Percentiles rank a stretch among this genome's conserved stretches.
Evolutionary conservation across 352 stramenopile species (phyloP).

Genomic region (Phytopythium sindhum): DNA sequence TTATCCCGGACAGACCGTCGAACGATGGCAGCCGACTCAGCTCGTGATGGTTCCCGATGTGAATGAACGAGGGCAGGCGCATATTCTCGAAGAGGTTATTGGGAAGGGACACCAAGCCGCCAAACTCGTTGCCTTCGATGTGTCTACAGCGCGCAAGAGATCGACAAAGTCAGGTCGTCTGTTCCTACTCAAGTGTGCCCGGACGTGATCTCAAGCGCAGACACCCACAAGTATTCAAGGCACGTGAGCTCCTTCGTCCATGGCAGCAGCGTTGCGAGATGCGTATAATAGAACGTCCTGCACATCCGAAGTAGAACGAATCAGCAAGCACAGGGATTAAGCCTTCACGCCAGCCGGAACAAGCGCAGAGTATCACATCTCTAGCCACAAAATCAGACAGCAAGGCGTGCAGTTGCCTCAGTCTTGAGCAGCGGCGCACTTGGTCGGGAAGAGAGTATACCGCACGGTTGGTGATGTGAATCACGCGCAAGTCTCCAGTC

Average conservation of each 20-base stretch:
- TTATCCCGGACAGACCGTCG: background rate
- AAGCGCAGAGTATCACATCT: too few relatives aligned
- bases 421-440: slow-evolving; percentile 20
- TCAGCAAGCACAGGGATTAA: background rate
- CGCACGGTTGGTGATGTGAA: slow-evolving; percentile 33
- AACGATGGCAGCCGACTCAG: background rate
- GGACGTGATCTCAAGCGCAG: background rate
- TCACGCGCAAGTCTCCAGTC: slow-evolving; percentile 22
- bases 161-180: too few relatives aligned
- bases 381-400: background rate
- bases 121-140: background rate
- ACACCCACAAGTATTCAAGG: slow-evolving; percentile 26
- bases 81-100: slow-evolving; percentile 5
- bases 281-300: slow-evolving; percentile 20
- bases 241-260: slow-evolving; percentile 18
- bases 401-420: slow-evolving; percentile 29
- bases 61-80: background rate
- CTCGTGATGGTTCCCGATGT: background rate
- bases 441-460: slow-evolving; percentile 24
- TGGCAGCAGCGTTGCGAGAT: slow-evolving; percentile 11
- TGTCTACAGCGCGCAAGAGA: background rate
- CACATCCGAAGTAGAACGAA: background rate
- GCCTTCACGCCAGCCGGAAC: background rate
- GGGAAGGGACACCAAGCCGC: background rate
- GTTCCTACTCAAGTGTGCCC: background rate